Conservation (phyloP, 1,284 basidiomycete species). For the Ceratobasidium sp. region DNA sequence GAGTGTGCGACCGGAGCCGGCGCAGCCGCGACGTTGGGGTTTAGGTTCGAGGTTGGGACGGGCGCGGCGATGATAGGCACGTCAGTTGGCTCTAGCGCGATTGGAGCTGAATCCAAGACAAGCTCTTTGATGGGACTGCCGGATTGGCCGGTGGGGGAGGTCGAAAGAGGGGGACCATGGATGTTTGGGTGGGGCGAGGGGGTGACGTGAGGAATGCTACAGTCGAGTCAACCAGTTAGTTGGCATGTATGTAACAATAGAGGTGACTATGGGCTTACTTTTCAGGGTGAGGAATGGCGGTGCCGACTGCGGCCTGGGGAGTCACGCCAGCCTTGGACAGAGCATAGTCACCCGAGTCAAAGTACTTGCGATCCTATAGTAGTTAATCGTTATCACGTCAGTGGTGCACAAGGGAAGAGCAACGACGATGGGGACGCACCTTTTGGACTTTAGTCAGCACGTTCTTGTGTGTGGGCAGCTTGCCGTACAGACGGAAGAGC, state of each 20-base stretch:
- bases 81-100: background rate
- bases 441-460: conserved; percentile 94
- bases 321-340: conserved; percentile 93
- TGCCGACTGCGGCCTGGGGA: conserved; percentile 88
- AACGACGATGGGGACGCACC: conserved; percentile 63
- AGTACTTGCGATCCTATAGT: conserved; percentile 92
- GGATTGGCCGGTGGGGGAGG: conserved; percentile 30
- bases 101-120: background rate
- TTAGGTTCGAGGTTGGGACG: background rate
- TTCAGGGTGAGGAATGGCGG: conserved; percentile 94
- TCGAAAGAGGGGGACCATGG: conserved; percentile 22
- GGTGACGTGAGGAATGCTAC: conserved; percentile 31
- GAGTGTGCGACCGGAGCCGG: conserved; percentile 6
- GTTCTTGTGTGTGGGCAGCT: conserved; percentile 93
- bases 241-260: too few species aligned
- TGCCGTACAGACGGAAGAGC: conserved; percentile 94
- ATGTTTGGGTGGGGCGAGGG: conserved; percentile 24
- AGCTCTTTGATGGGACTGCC: conserved; percentile 34
- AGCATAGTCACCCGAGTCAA: conserved; percentile 97
- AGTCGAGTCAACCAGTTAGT: too few species aligned
- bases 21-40: background rate
- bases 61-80: conserved; percentile 27
- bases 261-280: too few species aligned
- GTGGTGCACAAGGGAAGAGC: background rate
- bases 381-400: too few species aligned